A percentile compares a stretch with the other conserved stretches of the same genome.
phyloP scores from a whole-genome alignment of 192 early-diverging fungal genomes.

The Diversispora eburnea region DNA sequence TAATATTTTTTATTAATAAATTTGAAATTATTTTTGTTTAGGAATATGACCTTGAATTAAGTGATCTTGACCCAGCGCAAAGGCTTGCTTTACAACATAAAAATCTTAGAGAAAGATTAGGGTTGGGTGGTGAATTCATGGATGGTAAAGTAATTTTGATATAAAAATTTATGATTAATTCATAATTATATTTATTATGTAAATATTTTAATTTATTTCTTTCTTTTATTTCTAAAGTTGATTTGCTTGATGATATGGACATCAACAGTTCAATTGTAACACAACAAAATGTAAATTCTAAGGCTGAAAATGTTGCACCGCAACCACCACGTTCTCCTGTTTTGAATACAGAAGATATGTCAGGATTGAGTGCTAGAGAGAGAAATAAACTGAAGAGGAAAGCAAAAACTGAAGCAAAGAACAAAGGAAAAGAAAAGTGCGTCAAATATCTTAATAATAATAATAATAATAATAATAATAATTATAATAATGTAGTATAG shows the following conservation, averaged over 20 bases:
- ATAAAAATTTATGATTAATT: neutral
- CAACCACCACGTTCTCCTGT: slow-evolving; percentile 35
- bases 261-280: slow-evolving; percentile 41
- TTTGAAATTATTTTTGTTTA: neutral
- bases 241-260: slow-evolving; percentile 83
- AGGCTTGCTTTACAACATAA: slow-evolving; percentile 78
- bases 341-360: slow-evolving; percentile 52
- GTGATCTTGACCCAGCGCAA: slow-evolving; percentile 75
- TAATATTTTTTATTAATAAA: no score
- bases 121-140: slow-evolving; percentile 84
- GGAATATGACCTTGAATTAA: slow-evolving; percentile 86
- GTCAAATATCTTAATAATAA: slow-evolving; percentile 9
- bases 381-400: slow-evolving; percentile 86
- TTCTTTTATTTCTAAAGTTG: slow-evolving; percentile 47
- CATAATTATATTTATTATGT: neutral
- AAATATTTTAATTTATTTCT: neutral
- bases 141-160: slow-evolving; percentile 55
- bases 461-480: neutral
- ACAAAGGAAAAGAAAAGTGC: slow-evolving; percentile 72
- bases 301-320: slow-evolving; percentile 29
- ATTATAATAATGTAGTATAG: neutral
- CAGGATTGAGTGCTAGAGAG: slow-evolving; percentile 85
- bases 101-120: slow-evolving; percentile 78
- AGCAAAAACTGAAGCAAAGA: slow-evolving; percentile 72
- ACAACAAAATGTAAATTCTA: slow-evolving; percentile 26